Percentiles rank a stretch among this genome's conserved stretches.
phyloP scores from a whole-genome alignment of 1,284 basidiomycete genomes.

The Pterulicium gracile region DNA sequence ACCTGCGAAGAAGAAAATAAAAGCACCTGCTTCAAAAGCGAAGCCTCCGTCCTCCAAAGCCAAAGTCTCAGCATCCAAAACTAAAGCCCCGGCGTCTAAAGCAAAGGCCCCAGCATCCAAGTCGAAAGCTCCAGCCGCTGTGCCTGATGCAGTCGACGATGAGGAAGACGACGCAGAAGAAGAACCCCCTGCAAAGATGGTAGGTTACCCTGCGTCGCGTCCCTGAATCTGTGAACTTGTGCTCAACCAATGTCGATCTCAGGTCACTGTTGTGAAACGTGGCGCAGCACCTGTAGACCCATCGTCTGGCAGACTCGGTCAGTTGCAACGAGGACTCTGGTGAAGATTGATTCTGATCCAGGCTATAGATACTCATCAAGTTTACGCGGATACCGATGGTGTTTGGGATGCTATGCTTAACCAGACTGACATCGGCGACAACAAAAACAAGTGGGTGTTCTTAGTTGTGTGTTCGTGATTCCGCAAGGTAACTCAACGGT shows the following conservation, averaged over 20 bases:
- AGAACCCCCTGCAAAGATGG: conserved; percentile 24
- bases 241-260: conserved; percentile 2
- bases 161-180: conserved; percentile 15
- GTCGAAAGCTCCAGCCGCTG: neutral
- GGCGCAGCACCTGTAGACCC: conserved; percentile 55
- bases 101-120: neutral
- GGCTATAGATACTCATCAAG: conserved; percentile 41
- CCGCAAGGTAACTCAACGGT: conserved; percentile 2
- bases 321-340: conserved; percentile 15
- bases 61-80: conserved; percentile 11
- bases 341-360: conserved; percentile 4
- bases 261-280: conserved; percentile 47
- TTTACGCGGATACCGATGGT: conserved; percentile 33
- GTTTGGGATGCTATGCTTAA: conserved; percentile 65
- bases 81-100: conserved; percentile 12
- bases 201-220: conserved; percentile 9
- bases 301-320: conserved; percentile 34
- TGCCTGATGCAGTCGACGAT: neutral
- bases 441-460: conserved; percentile 45
- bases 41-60: conserved; percentile 15
- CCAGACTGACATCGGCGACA: conserved; percentile 49
- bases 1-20: conserved; percentile 27
- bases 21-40: conserved; percentile 12
- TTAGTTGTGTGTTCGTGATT: neutral
- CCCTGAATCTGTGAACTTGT: neutral